These are phyloP conservation scores for Lachancea quebecensis DNA, from an alignment of 805 yeast species.

Conservation along the genomic window DNA sequence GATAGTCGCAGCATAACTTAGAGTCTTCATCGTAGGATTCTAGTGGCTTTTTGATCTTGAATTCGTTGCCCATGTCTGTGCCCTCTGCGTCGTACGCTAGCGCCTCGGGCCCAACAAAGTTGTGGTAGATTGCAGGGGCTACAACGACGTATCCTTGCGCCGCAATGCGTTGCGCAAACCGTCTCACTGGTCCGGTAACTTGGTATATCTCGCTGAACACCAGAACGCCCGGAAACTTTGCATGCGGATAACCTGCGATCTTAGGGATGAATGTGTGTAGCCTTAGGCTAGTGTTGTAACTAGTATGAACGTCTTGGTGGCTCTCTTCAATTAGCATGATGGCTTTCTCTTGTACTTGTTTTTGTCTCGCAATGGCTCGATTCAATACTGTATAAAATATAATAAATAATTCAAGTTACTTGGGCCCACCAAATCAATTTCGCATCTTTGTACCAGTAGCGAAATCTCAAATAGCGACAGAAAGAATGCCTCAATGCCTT, in stretches of 20 bases:
- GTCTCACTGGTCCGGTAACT: slow-evolving; percentile 72
- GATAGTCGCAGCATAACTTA: slow-evolving; percentile 54
- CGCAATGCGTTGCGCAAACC: slow-evolving; percentile 73
- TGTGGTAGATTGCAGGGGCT: slow-evolving; percentile 76
- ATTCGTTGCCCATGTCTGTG: slow-evolving; percentile 65
- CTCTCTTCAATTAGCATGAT: slow-evolving; percentile 63
- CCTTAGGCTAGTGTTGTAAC: slow-evolving; percentile 61
- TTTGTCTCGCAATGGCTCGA: neutral
- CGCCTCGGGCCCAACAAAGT: slow-evolving; percentile 57
- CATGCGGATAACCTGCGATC: slow-evolving; percentile 66
- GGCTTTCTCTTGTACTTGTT: neutral
- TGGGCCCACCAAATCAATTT: too few relatives aligned
- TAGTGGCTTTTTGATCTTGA: slow-evolving; percentile 59
- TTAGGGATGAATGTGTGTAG: slow-evolving; percentile 61
- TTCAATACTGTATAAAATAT: too few relatives aligned
- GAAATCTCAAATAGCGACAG: too few relatives aligned
- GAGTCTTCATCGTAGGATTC: slow-evolving; percentile 73
- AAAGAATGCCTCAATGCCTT: slow-evolving; percentile 17
- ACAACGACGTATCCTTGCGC: slow-evolving; percentile 73
- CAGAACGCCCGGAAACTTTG: slow-evolving; percentile 73
- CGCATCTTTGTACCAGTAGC: too few relatives aligned
- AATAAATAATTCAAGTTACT: too few relatives aligned
- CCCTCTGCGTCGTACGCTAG: slow-evolving; percentile 66
- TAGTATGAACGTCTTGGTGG: slow-evolving; percentile 56
- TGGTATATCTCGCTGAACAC: slow-evolving; percentile 79